Conservation (phyloP, 2,329 filamentous ascomycete genomes). For the Cladosporium cucumerinum region DNA sequence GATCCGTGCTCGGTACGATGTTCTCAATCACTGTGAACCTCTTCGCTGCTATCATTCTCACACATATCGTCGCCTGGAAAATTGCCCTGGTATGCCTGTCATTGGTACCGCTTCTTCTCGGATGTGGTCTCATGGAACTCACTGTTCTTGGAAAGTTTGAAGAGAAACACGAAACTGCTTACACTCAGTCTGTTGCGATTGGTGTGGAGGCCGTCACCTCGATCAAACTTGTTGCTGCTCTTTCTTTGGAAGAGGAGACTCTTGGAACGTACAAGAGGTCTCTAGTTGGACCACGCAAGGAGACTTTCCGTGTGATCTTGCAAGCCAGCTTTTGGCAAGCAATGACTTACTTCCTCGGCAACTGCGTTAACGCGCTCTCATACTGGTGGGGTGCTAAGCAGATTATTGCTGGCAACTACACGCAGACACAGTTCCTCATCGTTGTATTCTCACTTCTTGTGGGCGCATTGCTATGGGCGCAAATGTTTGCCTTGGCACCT, state of each 20-base stretch:
- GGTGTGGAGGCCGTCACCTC: conserved; percentile 51
- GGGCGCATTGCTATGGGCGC: conserved; percentile 68
- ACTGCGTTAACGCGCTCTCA: conserved; percentile 69
- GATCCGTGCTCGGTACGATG: conserved; percentile 66
- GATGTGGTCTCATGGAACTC: conserved; percentile 68
- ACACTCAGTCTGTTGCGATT: conserved; percentile 50
- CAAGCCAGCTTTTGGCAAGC: conserved; percentile 61
- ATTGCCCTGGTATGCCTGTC: conserved; percentile 71
- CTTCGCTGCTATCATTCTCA: conserved; percentile 63
- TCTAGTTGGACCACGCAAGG: conserved; percentile 24
- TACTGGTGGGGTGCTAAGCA: conserved; percentile 75
- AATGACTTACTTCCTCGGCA: conserved; percentile 58
- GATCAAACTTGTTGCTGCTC: conserved; percentile 51
- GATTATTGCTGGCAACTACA: conserved; percentile 64
- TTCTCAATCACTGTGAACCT: conserved; percentile 68
- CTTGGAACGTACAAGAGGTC: conserved; percentile 45
- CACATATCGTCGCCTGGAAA: conserved; percentile 71
- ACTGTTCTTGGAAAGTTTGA: conserved; percentile 59
- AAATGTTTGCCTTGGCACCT: conserved; percentile 71
- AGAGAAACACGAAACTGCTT: conserved; percentile 51
- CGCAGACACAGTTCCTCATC: conserved; percentile 67
- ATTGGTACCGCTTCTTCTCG: conserved; percentile 65
- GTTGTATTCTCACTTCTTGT: conserved; percentile 69
- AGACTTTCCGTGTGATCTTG: conserved; percentile 25
- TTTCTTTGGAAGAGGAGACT: conserved; percentile 52